Evolutionary conservation across 179 eudicot species (phyloP).

Genomic region (Spergularia azorica): DNA sequence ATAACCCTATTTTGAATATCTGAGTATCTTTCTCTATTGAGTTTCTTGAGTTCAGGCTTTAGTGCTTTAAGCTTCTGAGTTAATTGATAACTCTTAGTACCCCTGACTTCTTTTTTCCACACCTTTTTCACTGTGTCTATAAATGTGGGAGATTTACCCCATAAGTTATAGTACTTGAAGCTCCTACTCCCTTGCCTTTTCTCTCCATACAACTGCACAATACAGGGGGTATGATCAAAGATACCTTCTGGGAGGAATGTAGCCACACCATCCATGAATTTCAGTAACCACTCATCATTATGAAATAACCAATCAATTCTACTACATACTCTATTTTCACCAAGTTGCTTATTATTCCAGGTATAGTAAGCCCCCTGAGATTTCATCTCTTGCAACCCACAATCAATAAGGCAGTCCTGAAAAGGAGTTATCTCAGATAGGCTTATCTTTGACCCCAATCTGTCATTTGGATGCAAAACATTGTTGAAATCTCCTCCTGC

Average conservation of each 20-base stretch:
- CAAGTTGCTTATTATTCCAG: neutral
- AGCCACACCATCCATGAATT: neutral
- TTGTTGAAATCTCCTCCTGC: too few relatives aligned
- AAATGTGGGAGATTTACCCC: neutral
- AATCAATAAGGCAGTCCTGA: neutral
- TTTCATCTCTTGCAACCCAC: neutral
- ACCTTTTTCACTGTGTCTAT: neutral
- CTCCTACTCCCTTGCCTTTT: neutral
- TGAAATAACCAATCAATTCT: neutral
- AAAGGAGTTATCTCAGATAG: too few relatives aligned
- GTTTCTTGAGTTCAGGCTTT: neutral
- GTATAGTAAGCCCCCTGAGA: neutral
- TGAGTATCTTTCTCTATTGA: neutral
- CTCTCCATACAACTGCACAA: neutral
- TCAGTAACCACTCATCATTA: neutral
- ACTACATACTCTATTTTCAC: neutral
- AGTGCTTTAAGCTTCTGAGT: neutral
- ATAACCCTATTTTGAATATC: neutral
- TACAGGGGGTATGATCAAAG: neutral
- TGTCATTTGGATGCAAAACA: too few relatives aligned
- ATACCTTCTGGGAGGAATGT: neutral
- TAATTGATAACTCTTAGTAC: neutral
- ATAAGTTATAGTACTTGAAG: neutral
- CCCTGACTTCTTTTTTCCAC: neutral
- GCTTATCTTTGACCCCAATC: too few relatives aligned